A percentile compares a stretch with the other conserved stretches of the same genome.
Conservation (phyloP, 2,329 filamentous ascomycete species). For the Graphilbum sp. region DNA sequence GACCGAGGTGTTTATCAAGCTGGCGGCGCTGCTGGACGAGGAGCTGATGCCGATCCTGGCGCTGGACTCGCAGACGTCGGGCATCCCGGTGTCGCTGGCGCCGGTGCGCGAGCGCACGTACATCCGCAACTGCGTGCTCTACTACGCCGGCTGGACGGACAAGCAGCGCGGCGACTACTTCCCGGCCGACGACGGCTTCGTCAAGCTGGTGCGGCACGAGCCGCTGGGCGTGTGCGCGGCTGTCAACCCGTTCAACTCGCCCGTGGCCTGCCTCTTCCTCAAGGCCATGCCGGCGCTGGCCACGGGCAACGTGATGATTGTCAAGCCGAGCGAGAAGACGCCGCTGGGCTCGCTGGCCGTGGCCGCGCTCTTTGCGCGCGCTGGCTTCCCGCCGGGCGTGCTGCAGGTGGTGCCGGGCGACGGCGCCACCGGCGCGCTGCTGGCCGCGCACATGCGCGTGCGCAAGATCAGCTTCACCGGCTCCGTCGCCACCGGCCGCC, state of each 20-base stretch:
- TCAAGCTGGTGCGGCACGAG: constrained; percentile 20
- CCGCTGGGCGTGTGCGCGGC: constrained; percentile 14
- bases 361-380: constrained; percentile 20
- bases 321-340: constrained; percentile 26
- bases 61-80: constrained; percentile 35
- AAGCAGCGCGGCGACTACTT: constrained; percentile 19
- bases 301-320: constrained; percentile 24
- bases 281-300: constrained; percentile 24
- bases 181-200: constrained; percentile 17
- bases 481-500: constrained; percentile 47
- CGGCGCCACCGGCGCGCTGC: constrained; percentile 14
- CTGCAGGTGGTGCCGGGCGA: constrained; percentile 24
- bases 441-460: constrained; percentile 16
- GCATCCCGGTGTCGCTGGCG: not conserved
- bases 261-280: constrained; percentile 17
- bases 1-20: not conserved
- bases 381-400: constrained; percentile 27
- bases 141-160: constrained; percentile 20
- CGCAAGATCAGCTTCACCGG: constrained; percentile 55
- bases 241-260: constrained; percentile 13
- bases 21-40: not conserved
- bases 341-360: constrained; percentile 20
- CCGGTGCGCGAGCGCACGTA: constrained; percentile 25
- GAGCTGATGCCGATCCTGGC: not conserved
- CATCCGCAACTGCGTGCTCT: constrained; percentile 18